phyloP scores from a whole-genome alignment of 1,139 yeast species.

The Magnusiomyces paraingens region DNA sequence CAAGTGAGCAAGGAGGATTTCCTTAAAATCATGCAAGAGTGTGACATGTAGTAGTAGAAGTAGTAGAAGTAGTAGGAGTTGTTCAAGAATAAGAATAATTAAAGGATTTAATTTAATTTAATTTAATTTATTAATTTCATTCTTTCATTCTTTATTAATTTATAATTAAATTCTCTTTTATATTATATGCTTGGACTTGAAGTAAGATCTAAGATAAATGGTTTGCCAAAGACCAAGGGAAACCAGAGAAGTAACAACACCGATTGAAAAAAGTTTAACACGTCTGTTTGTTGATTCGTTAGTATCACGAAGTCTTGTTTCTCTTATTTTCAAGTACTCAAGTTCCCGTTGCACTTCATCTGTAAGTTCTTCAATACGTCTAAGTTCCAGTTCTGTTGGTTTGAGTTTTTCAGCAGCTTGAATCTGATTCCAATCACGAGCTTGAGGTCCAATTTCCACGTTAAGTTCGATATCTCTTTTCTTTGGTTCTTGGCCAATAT shows the following conservation, averaged over 20 bases:
- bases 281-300: constrained; percentile 83
- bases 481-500: constrained; percentile 38
- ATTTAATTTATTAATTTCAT: too few species aligned
- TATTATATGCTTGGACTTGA: constrained; percentile 89
- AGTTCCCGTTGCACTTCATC: constrained; percentile 73
- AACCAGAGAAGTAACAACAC: constrained; percentile 60
- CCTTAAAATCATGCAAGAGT: background rate
- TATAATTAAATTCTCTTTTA: constrained; percentile 32
- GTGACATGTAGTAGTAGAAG: background rate
- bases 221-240: constrained; percentile 90
- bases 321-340: constrained; percentile 78
- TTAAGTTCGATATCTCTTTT: constrained; percentile 68
- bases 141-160: too few species aligned
- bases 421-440: constrained; percentile 94
- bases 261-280: constrained; percentile 75
- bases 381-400: constrained; percentile 85
- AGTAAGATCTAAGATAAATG: constrained; percentile 82
- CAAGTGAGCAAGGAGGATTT: background rate
- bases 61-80: background rate
- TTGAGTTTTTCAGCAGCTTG: constrained; percentile 90
- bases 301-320: constrained; percentile 89
- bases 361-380: constrained; percentile 74
- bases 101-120: too few species aligned
- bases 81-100: background rate
- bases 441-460: constrained; percentile 92